Conservation (phyloP, 495 filamentous ascomycete species). For the Thozetella sp. region DNA sequence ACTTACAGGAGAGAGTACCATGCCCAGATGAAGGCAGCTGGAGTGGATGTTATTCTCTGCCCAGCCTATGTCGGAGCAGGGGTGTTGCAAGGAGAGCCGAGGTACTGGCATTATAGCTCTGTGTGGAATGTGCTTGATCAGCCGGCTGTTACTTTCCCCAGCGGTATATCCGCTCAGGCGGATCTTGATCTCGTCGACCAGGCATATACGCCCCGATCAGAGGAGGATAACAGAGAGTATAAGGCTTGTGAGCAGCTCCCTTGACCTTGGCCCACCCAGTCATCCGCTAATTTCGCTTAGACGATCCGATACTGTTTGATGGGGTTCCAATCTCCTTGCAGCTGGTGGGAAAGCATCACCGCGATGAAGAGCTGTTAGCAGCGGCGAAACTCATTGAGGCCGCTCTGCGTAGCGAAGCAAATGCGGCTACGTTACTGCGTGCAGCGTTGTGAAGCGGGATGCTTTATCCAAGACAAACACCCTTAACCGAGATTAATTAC, state of each 20-base stretch:
- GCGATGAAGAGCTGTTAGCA: background rate
- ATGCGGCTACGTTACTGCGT: too few relatives aligned
- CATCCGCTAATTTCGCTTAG: background rate
- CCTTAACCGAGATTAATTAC: too few relatives aligned
- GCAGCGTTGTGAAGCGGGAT: too few relatives aligned
- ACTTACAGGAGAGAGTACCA: background rate
- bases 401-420: too few relatives aligned
- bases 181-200: background rate
- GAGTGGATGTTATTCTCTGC: background rate
- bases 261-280: background rate
- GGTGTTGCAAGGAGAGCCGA: background rate
- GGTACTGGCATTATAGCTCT: background rate
- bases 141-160: background rate
- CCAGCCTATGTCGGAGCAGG: background rate
- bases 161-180: background rate
- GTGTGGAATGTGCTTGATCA: background rate
- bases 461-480: too few relatives aligned
- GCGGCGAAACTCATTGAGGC: background rate
- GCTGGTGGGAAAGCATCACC: background rate
- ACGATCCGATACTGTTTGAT: background rate
- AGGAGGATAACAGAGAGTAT: background rate
- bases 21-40: background rate
- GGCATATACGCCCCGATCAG: background rate
- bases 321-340: background rate
- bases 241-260: background rate